Evolutionary conservation across 805 yeast genomes (phyloP).

Genomic region (Nakazawaea anatomiae): DNA sequence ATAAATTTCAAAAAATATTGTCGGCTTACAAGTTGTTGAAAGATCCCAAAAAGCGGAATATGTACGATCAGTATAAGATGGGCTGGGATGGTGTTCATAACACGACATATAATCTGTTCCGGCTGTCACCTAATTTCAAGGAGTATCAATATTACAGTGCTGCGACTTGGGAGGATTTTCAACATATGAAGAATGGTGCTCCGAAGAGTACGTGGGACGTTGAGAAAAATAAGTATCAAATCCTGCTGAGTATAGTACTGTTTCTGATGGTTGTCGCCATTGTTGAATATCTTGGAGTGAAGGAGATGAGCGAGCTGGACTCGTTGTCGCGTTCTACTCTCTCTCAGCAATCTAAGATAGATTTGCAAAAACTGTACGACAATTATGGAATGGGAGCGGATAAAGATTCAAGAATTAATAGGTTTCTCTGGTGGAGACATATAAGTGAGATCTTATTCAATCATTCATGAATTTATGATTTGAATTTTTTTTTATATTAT

Average conservation of each 20-base stretch:
- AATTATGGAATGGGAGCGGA: conserved; percentile 49
- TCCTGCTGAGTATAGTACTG: conserved; percentile 20
- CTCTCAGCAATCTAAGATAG: conserved; percentile 35
- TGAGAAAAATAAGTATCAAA: conserved; percentile 20
- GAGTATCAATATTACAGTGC: conserved; percentile 49
- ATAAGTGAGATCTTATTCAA: conserved; percentile 19
- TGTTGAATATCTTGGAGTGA: conserved; percentile 28
- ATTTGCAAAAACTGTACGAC: conserved; percentile 33
- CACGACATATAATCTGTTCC: neutral
- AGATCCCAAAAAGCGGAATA: conserved; percentile 33
- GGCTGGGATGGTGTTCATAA: conserved; percentile 33
- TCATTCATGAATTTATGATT: neutral
- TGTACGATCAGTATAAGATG: conserved; percentile 39
- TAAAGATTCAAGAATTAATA: conserved; percentile 43
- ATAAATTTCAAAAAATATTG: conserved; percentile 49
- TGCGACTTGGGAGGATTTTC: conserved; percentile 60
- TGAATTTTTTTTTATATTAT: neutral
- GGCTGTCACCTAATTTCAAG: conserved; percentile 1
- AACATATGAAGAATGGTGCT: conserved; percentile 20
- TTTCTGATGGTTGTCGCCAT: conserved; percentile 21
- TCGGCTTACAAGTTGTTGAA: conserved; percentile 55
- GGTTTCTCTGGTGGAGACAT: conserved; percentile 53
- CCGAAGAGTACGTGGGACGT: conserved; percentile 15
- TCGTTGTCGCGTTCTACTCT: conserved; percentile 14
- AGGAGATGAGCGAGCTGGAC: conserved; percentile 33